phyloP scores from a whole-genome alignment of 768 basidiomycete species.

The Tulasnella sp. region DNA sequence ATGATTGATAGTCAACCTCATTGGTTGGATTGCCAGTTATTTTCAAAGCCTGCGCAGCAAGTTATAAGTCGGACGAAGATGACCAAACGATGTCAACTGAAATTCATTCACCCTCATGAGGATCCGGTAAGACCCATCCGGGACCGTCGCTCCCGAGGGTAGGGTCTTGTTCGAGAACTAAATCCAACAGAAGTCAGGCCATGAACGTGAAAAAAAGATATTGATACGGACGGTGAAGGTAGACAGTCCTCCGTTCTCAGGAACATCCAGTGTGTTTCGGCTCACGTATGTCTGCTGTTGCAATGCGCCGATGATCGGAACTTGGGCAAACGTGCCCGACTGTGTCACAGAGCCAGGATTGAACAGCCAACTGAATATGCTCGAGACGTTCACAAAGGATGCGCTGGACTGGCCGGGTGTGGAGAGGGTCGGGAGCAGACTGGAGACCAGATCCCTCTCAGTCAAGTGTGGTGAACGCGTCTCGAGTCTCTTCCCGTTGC shows the following conservation, averaged over 20 bases:
- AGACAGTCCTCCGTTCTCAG: background rate
- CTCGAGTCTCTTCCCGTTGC: background rate
- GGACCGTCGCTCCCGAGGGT: background rate
- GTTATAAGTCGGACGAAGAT: background rate
- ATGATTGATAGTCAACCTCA: slow-evolving; percentile 36
- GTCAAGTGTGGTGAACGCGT: background rate
- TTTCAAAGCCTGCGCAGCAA: slow-evolving; percentile 25
- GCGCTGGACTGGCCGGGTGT: no score
- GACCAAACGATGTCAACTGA: background rate
- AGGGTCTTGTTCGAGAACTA: background rate
- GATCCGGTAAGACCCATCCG: slow-evolving; percentile 12
- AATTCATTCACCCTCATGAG: background rate
- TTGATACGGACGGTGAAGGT: background rate
- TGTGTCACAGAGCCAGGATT: background rate
- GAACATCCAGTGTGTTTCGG: background rate
- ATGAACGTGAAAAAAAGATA: no score
- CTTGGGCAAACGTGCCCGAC: slow-evolving; percentile 6
- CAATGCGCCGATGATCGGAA: slow-evolving; percentile 7
- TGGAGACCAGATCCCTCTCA: background rate
- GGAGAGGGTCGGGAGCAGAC: no score
- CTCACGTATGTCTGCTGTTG: background rate
- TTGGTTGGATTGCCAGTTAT: slow-evolving; percentile 34
- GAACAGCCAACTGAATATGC: background rate
- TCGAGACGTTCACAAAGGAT: background rate
- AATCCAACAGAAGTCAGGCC: no score